Conservation (phyloP, 2,329 filamentous ascomycete genomes). For the Huntiella savannae region DNA sequence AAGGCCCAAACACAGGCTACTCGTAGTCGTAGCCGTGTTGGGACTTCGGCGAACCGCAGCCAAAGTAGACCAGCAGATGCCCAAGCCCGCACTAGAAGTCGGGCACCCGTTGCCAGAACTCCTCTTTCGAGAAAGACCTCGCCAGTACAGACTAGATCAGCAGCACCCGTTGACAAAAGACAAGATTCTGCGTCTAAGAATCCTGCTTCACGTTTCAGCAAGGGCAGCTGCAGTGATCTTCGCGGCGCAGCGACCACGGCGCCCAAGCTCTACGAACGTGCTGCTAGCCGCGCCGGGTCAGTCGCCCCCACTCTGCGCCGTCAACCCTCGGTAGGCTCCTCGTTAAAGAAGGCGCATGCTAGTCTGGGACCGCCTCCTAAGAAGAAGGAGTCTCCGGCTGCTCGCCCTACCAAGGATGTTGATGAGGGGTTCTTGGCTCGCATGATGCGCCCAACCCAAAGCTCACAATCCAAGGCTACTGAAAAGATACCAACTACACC, state of each 20-base stretch:
- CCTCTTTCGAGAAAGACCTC: constrained; percentile 23
- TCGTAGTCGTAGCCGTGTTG: not conserved
- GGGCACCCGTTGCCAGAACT: constrained; percentile 22
- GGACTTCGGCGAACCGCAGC: not conserved
- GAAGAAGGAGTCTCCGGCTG: constrained; percentile 26
- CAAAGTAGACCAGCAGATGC: not conserved
- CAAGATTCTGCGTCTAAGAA: constrained; percentile 40
- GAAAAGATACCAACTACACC: constrained; percentile 39
- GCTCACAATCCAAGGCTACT: constrained; percentile 46
- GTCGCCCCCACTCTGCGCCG: constrained; percentile 20
- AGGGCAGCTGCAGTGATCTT: constrained; percentile 15
- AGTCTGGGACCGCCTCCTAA: constrained; percentile 41
- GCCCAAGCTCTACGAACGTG: constrained; percentile 20
- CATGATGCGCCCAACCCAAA: constrained; percentile 61
- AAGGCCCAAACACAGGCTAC: not conserved
- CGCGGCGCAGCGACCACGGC: constrained; percentile 18
- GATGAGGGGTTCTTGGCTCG: constrained; percentile 59
- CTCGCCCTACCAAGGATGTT: constrained; percentile 33
- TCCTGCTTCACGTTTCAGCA: constrained; percentile 4
- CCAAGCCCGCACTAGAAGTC: constrained; percentile 13
- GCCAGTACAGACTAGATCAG: constrained; percentile 35
- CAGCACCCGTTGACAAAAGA: constrained; percentile 47
- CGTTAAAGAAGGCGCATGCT: constrained; percentile 23
- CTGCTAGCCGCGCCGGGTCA: constrained; percentile 27
- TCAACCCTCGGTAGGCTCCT: constrained; percentile 24